These are phyloP conservation scores for Cercospora berteroae DNA, from an alignment of 2,329 filamentous ascomycete genomes.

Conservation along the genomic window DNA sequence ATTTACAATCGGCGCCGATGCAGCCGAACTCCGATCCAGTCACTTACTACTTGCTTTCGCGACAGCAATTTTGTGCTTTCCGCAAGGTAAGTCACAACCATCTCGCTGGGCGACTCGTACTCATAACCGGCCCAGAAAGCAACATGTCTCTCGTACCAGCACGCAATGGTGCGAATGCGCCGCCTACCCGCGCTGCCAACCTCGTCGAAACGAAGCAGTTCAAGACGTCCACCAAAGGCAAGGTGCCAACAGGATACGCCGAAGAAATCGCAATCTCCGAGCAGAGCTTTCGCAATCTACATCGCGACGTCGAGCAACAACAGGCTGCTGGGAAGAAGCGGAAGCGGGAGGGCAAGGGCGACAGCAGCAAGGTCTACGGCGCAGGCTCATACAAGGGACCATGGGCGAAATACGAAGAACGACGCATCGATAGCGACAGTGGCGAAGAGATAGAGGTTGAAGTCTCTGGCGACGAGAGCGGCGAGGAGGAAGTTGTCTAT, in stretches of 20 bases:
- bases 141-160: slow-evolving; percentile 37
- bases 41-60: not conserved
- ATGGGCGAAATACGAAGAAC: slow-evolving; percentile 81
- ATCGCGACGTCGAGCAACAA: slow-evolving; percentile 68
- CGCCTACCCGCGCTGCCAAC: slow-evolving; percentile 31
- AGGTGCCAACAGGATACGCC: slow-evolving; percentile 71
- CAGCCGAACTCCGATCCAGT: not conserved
- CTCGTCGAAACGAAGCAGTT: slow-evolving; percentile 30
- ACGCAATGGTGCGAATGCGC: slow-evolving; percentile 37
- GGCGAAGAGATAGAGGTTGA: slow-evolving; percentile 69
- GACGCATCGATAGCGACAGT: slow-evolving; percentile 70
- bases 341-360: slow-evolving; percentile 82
- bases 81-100: slow-evolving; percentile 22
- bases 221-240: slow-evolving; percentile 43
- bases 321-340: slow-evolving; percentile 61
- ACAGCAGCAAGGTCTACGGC: slow-evolving; percentile 79
- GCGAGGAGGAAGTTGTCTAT: slow-evolving; percentile 73
- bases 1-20: not conserved
- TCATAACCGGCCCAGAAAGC: slow-evolving; percentile 10
- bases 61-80: not conserved
- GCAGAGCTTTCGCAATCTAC: slow-evolving; percentile 81
- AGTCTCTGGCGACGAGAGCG: slow-evolving; percentile 67
- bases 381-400: slow-evolving; percentile 87
- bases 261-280: slow-evolving; percentile 88
- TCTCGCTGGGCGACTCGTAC: slow-evolving; percentile 10